Base-by-base conservation (phyloP, 805 yeast genomes). In the Saturnispora hagleri region DNA sequence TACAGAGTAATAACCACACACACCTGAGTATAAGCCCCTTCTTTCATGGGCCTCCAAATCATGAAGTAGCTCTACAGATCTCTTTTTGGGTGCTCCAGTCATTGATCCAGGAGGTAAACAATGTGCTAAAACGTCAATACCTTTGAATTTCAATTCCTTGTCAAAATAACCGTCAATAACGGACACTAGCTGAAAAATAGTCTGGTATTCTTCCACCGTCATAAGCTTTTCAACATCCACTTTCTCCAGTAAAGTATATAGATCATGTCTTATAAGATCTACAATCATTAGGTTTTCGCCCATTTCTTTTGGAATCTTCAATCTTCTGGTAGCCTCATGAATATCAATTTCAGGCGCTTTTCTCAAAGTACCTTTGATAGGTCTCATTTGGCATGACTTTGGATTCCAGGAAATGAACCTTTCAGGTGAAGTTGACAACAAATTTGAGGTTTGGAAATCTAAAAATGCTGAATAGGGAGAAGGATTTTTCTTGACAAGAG, bases 21-120 rank as follows among this genome's bases (percentile, higher is more conserved):
- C 93, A 17, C 99, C 99, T 53, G 96, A 86, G 63, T 93, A 93
- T 1, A 91, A 67, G 0, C 98, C 98, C 60, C 84, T 68, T 60
- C 98, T 76, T 36, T 77, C 65, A 15, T 69, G 74, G 10, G 66
- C 58, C 59, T 85, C 93, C 5, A 85, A 65, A 0, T 64, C 62
- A 54, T 83, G 86, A 28, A 93, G 71, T 4, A 95, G 65, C 65
- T 91, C 93, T 5, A 93, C 95, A 0, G 97, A 88, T 53, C 96
- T 76, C 59, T 84, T 86, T 69, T 93, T 93, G 2, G 99, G 99
- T 0, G 99, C 99, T 3, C 99, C 99, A 0, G 99, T 93, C 99
- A 93, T 93, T 0, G 98, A 91, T 0, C 99, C 99, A 0, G 99
- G 97, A 3, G 99, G 99, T 35, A 95, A 70, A 0, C 96, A 81